Conservation (phyloP, 805 yeast species). For the Priceomyces haplophilus region DNA sequence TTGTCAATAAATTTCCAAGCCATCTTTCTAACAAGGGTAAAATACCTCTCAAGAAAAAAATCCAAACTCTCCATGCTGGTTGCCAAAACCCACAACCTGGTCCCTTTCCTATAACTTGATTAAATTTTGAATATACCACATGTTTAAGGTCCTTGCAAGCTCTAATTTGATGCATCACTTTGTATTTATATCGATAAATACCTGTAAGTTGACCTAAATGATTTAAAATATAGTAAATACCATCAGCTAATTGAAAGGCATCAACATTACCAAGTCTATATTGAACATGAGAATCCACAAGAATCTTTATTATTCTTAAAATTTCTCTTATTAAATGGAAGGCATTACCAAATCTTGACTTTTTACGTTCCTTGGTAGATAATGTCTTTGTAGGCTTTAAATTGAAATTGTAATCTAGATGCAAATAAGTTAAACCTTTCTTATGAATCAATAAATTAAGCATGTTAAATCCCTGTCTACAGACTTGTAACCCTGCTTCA, state of each 20-base stretch:
- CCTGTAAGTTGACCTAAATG: conserved; percentile 97
- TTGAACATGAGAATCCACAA: conserved; percentile 94
- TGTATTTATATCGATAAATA: conserved; percentile 92
- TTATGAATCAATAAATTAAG: conserved; percentile 83
- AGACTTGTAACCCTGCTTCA: conserved; percentile 93
- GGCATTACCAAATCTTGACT: conserved; percentile 94
- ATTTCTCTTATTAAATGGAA: conserved; percentile 92
- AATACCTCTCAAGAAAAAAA: conserved; percentile 84
- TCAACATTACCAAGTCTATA: conserved; percentile 86
- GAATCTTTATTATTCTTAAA: conserved; percentile 71
- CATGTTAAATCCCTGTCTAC: conserved; percentile 93
- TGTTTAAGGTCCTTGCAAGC: conserved; percentile 95
- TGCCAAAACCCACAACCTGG: conserved; percentile 99
- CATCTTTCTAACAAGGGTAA: conserved; percentile 91
- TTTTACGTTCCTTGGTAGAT: conserved; percentile 93
- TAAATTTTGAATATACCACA: conserved; percentile 81
- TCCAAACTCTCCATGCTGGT: conserved; percentile 98
- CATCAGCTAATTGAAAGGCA: conserved; percentile 93
- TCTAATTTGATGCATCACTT: conserved; percentile 96
- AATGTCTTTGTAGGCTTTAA: conserved; percentile 93
- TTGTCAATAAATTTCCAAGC: conserved; percentile 84
- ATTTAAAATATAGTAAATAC: conserved; percentile 81
- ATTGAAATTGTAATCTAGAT: conserved; percentile 92
- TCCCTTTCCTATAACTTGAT: conserved; percentile 86
- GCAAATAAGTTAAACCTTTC: conserved; percentile 87